Conservation (phyloP, 192 early-diverging fungal species). For the Podila horticola region DNA sequence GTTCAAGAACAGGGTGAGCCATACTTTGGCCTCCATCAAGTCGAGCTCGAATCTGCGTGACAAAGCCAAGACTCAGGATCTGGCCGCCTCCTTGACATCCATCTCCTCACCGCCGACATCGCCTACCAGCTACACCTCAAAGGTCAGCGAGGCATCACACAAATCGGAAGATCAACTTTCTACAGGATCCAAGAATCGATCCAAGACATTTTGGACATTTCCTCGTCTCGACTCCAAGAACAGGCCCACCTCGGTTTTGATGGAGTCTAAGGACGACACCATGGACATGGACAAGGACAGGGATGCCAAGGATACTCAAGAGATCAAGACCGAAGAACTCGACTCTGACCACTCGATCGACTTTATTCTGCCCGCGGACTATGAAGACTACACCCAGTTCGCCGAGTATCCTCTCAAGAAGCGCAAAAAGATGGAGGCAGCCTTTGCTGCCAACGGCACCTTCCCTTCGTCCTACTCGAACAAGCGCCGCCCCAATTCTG, state of each 20-base stretch:
- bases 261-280: background rate
- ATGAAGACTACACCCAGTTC: constrained; percentile 43
- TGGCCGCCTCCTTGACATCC: background rate
- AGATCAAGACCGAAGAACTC: constrained; percentile 17
- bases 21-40: constrained; percentile 34
- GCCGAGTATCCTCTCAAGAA: constrained; percentile 47
- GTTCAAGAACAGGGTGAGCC: constrained; percentile 34
- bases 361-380: constrained; percentile 30
- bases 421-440: constrained; percentile 27
- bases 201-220: constrained; percentile 40
- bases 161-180: constrained; percentile 1
- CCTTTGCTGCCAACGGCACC: constrained; percentile 13
- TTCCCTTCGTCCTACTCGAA: background rate
- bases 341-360: constrained; percentile 37
- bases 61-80: constrained; percentile 7
- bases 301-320: background rate
- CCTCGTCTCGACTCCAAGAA: constrained; percentile 28
- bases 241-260: background rate
- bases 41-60: constrained; percentile 37
- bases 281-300: background rate
- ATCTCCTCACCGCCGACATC: background rate
- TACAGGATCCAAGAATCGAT: constrained; percentile 11
- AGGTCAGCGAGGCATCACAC: background rate
- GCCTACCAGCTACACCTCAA: background rate
- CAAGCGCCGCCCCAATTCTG: constrained; percentile 25